Conservation (phyloP, 2,329 filamentous ascomycete genomes). For the Diaporthe ilicicola region DNA sequence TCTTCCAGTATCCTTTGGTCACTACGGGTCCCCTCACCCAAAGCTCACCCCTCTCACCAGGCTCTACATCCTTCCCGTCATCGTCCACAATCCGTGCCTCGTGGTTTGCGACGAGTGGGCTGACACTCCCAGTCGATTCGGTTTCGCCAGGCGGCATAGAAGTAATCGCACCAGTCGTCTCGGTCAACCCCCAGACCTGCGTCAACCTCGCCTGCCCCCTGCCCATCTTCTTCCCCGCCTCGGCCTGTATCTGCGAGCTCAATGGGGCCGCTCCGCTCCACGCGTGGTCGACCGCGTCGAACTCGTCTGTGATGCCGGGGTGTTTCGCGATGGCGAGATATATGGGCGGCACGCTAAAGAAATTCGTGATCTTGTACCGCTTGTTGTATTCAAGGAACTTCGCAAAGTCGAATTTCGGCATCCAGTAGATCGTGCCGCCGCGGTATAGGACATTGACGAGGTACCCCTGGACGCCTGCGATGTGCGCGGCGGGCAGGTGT, state of each 20-base stretch:
- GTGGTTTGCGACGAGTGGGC: slow-evolving; percentile 49
- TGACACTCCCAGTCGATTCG: slow-evolving; percentile 57
- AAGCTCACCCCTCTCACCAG: slow-evolving; percentile 63
- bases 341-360: slow-evolving; percentile 70
- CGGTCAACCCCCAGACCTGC: slow-evolving; percentile 68
- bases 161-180: slow-evolving; percentile 61
- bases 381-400: slow-evolving; percentile 62
- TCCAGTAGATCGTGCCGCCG: slow-evolving; percentile 66
- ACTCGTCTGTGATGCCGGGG: slow-evolving; percentile 63
- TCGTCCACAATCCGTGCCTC: slow-evolving; percentile 50
- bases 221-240: slow-evolving; percentile 58
- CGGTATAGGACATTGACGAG: slow-evolving; percentile 51
- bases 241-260: slow-evolving; percentile 60
- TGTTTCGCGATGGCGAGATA: slow-evolving; percentile 67
- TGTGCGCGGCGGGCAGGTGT: slow-evolving; percentile 56
- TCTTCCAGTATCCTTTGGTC: slow-evolving; percentile 76
- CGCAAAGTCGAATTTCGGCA: slow-evolving; percentile 65
- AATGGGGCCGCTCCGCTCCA: slow-evolving; percentile 65
- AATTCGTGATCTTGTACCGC: slow-evolving; percentile 58
- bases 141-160: slow-evolving; percentile 48
- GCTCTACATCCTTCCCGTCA: slow-evolving; percentile 47
- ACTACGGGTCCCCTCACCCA: slow-evolving; percentile 77
- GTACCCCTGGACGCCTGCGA: slow-evolving; percentile 56
- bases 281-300: slow-evolving; percentile 57
- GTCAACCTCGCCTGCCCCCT: slow-evolving; percentile 49